Evolutionary conservation across 805 yeast genomes (phyloP).

Genomic region (Torulaspora microellipsoides): DNA sequence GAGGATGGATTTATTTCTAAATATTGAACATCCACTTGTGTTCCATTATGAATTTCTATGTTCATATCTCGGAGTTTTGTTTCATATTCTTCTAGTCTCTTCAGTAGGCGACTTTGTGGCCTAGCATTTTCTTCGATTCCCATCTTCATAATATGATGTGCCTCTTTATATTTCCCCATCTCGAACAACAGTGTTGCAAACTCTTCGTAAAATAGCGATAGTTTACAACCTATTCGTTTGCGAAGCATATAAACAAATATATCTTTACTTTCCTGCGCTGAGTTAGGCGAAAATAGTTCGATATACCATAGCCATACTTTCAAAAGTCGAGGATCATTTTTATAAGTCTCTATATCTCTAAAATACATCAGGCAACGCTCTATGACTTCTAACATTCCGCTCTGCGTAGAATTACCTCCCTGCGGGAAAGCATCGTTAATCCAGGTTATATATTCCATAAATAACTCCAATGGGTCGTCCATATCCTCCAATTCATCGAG

Average conservation of each 20-base stretch:
- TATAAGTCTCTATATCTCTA: slow-evolving; percentile 60
- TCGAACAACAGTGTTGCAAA: slow-evolving; percentile 48
- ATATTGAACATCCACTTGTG: slow-evolving; percentile 3
- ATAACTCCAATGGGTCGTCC: slow-evolving; percentile 82
- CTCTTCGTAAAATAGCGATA: slow-evolving; percentile 73
- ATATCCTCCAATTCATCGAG: slow-evolving; percentile 46
- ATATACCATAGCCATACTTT: slow-evolving; percentile 79
- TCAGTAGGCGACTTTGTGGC: slow-evolving; percentile 48
- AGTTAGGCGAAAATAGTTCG: slow-evolving; percentile 25
- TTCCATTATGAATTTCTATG: slow-evolving; percentile 6
- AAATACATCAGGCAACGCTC: slow-evolving; percentile 71
- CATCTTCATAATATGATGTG: slow-evolving; percentile 15
- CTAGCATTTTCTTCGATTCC: slow-evolving; percentile 54
- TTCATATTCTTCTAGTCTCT: slow-evolving; percentile 13
- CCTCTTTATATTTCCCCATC: slow-evolving; percentile 13
- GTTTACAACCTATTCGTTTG: slow-evolving; percentile 61
- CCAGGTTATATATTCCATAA: slow-evolving; percentile 74
- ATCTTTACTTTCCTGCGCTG: slow-evolving; percentile 67
- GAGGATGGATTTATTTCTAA: slow-evolving; percentile 5
- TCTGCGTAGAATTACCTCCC: slow-evolving; percentile 53
- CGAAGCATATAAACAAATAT: slow-evolving; percentile 66
- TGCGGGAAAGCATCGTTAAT: slow-evolving; percentile 56
- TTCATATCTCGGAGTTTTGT: slow-evolving; percentile 12
- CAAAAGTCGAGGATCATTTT: slow-evolving; percentile 77
- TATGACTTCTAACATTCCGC: slow-evolving; percentile 59